These are phyloP conservation scores for Monosporascus cannonballus DNA, from an alignment of 2,329 filamentous ascomycete genomes.

Conservation along the genomic window DNA sequence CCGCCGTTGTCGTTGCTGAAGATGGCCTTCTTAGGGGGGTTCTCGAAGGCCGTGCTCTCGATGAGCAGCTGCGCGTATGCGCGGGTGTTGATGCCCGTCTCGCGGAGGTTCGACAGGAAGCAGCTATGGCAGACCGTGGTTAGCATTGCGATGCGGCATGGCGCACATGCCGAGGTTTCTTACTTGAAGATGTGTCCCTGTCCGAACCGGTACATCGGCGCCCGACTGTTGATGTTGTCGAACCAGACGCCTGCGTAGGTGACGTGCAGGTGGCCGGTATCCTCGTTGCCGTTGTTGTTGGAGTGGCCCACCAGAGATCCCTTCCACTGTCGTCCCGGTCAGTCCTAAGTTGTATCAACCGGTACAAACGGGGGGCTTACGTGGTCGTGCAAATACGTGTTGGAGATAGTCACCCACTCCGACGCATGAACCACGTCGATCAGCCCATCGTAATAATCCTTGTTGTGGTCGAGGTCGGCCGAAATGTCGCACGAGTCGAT, in stretches of 20 bases:
- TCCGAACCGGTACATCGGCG: constrained; percentile 51
- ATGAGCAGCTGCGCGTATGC: constrained; percentile 11
- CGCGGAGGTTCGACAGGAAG: background rate
- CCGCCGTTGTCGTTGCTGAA: constrained; percentile 33
- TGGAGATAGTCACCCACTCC: constrained; percentile 43
- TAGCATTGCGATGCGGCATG: background rate
- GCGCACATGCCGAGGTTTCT: constrained; percentile 3
- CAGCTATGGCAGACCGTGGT: background rate
- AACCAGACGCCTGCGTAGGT: constrained; percentile 55
- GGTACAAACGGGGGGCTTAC: constrained; percentile 29
- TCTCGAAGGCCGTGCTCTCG: constrained; percentile 14
- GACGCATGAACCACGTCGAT: constrained; percentile 51
- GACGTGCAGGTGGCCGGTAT: constrained; percentile 48
- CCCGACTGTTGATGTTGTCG: constrained; percentile 50
- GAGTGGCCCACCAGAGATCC: constrained; percentile 54
- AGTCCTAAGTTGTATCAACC: background rate
- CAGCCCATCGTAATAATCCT: constrained; percentile 57
- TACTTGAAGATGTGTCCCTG: constrained; percentile 45
- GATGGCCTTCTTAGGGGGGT: constrained; percentile 10
- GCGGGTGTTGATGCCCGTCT: constrained; percentile 10
- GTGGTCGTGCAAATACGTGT: constrained; percentile 38
- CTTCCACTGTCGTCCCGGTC: constrained; percentile 38
- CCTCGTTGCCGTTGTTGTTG: constrained; percentile 46
- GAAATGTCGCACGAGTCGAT: constrained; percentile 53
- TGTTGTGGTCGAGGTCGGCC: constrained; percentile 45